Base-by-base conservation (phyloP, 2,329 filamentous ascomycete species). In the Diplodia seriata region DNA sequence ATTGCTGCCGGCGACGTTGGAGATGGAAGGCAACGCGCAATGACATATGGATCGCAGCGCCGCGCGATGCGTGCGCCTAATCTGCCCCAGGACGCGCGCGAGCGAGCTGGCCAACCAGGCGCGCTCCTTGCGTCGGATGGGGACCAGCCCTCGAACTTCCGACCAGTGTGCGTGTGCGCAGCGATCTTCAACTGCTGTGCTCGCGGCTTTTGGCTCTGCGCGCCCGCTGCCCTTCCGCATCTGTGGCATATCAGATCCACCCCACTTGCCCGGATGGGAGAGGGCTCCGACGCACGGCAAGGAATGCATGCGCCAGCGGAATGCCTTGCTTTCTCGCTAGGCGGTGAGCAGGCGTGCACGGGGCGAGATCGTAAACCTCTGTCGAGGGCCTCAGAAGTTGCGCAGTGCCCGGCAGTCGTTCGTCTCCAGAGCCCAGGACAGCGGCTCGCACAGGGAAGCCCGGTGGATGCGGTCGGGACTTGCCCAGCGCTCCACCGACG, bases 101-200 rank as follows among this genome's bases (percentile, higher is more conserved):
- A 18, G 26, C 36, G 18, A 9, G 43, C 43, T 18, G 59, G 47
- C 59, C 59, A 63, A 63, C 59, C 59, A 63, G 29, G 43, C n/a
- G 59, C 59, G 59, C 59, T 63, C 43, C 59, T 63, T 50, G 43
- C 56, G n/a, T 63, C 59, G 59, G 59, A 51, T 63, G 59, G 43
- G n/a, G 59, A 29, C 59, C 59, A 63, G 31, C 59, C n/a, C 36
- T 47, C 59, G 29, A 51, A 43, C 59, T 63, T 43, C 59, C 47
- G 47, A 12, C 43, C 47, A 61, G 56, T 61, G 59, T 62, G 57
- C 40, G 57, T 62, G 57, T 61, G 54, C 54, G 38, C 59, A 31
- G 47, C 59, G 59, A 63, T 63, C 59, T 63, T 63, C 59, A 40
- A 63, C 59, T 51, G 59, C 23, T 63, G 43, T 51, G 59, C n/a